phyloP scores from a whole-genome alignment of 805 yeast genomes.

The Lachancea mirantina region DNA sequence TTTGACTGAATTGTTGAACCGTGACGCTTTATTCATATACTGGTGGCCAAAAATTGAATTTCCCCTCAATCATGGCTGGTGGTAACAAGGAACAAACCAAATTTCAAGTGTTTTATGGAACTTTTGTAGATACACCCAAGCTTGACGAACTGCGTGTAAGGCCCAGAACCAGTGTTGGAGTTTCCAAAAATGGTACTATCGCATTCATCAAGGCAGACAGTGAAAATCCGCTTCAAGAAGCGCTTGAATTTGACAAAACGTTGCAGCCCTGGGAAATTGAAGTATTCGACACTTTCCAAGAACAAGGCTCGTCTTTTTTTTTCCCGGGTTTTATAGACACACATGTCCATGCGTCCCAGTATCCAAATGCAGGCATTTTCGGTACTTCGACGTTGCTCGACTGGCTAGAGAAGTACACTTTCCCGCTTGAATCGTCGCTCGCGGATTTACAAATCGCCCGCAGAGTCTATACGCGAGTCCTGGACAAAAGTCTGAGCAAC shows the following conservation, averaged over 20 bases:
- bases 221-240: conserved; percentile 26
- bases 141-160: conserved; percentile 52
- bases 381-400: conserved; percentile 79
- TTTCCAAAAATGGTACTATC: conserved; percentile 41
- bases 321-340: conserved; percentile 82
- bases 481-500: conserved; percentile 58
- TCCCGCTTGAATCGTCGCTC: conserved; percentile 75
- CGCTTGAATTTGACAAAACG: conserved; percentile 15
- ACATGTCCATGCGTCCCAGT: conserved; percentile 81
- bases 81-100: too few relatives aligned
- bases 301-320: conserved; percentile 39
- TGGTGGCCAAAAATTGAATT: too few relatives aligned
- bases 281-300: conserved; percentile 25
- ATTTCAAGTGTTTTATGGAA: conserved; percentile 51
- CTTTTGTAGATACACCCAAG: conserved; percentile 64
- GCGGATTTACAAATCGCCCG: conserved; percentile 47
- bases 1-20: too few relatives aligned
- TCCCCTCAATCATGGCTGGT: too few relatives aligned
- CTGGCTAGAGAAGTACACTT: conserved; percentile 84
- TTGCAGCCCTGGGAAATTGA: conserved; percentile 13
- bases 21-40: too few relatives aligned
- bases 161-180: conserved; percentile 55
- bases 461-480: conserved; percentile 56
- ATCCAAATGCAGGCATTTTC: conserved; percentile 75
- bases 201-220: conserved; percentile 24